These are phyloP conservation scores for Apophysomyces variabilis DNA, from an alignment of 371 early-diverging fungal species.

Conservation along the genomic window DNA sequence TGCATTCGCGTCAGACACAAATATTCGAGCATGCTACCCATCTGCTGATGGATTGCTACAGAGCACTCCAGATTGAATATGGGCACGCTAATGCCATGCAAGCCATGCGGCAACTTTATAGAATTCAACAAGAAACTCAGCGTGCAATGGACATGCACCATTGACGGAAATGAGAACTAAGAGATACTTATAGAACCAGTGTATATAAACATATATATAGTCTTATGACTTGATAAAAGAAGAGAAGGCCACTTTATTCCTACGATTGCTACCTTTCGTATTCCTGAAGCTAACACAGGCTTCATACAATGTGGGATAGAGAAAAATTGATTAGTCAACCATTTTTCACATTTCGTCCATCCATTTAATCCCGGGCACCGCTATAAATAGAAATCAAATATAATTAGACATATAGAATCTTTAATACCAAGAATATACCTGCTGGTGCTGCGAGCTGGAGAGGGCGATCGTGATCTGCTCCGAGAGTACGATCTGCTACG, in stretches of 20 bases:
- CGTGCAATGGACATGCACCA: conserved; percentile 3
- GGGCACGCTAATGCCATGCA: conserved; percentile 33
- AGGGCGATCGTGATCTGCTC: conserved; percentile 51
- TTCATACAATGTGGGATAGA: not conserved
- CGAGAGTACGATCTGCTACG: conserved; percentile 6
- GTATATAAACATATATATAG: too few relatives aligned
- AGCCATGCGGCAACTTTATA: conserved; percentile 24
- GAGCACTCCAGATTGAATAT: conserved; percentile 41
- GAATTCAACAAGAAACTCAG: conserved; percentile 30
- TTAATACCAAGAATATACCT: conserved; percentile 15
- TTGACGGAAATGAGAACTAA: not conserved
- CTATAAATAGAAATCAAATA: conserved; percentile 13
- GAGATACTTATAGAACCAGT: too few relatives aligned
- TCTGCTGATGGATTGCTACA: conserved; percentile 30
- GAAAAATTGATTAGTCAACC: conserved; percentile 7
- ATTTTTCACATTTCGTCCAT: not conserved
- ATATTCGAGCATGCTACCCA: conserved; percentile 39
- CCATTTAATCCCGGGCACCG: conserved; percentile 23
- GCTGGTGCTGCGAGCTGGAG: conserved; percentile 37
- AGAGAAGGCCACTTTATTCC: conserved; percentile 1
- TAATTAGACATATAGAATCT: conserved; percentile 23
- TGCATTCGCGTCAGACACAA: conserved; percentile 38
- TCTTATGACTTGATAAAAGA: not conserved
- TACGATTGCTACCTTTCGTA: conserved; percentile 12
- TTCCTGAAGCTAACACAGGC: not conserved